These are phyloP conservation scores for Colletotrichum sp. DNA, from an alignment of 2,329 filamentous ascomycete genomes.

Conservation along the genomic window DNA sequence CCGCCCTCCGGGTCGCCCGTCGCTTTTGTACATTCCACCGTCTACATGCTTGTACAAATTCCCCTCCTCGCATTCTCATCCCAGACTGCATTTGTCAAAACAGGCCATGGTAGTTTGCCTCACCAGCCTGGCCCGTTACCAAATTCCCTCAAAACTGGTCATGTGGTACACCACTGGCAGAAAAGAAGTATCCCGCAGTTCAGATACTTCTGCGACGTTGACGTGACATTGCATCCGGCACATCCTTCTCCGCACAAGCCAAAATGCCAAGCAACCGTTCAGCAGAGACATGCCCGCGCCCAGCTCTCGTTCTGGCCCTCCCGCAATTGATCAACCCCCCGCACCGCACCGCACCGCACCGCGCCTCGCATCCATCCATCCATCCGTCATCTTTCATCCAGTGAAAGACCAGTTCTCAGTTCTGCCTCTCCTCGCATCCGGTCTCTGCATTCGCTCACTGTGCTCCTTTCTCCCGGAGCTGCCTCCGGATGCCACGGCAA, in stretches of 20 bases:
- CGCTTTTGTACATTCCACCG: background rate
- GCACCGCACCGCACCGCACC: background rate
- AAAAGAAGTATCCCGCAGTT: background rate
- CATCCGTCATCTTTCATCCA: background rate
- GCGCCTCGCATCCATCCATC: background rate
- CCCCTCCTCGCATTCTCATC: background rate
- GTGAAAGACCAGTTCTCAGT: background rate
- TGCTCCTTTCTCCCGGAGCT: background rate
- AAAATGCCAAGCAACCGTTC: background rate
- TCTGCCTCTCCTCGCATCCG: background rate
- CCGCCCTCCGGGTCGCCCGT: background rate
- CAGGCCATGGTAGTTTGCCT: background rate
- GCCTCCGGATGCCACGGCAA: slow-evolving; percentile 2
- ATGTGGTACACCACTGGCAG: background rate
- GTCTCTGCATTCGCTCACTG: background rate
- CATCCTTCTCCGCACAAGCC: background rate
- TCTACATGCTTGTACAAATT: background rate
- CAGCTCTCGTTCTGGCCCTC: background rate
- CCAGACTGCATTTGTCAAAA: background rate
- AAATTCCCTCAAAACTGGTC: background rate
- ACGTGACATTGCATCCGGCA: background rate
- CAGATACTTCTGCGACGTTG: background rate
- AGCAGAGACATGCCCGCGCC: background rate
- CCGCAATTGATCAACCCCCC: background rate
- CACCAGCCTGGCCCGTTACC: background rate